Percentiles rank a stretch among this genome's conserved stretches.
These are phyloP conservation scores for Flaveria bidentis DNA, from an alignment of 129 eudicot species.

Conservation along the genomic window DNA sequence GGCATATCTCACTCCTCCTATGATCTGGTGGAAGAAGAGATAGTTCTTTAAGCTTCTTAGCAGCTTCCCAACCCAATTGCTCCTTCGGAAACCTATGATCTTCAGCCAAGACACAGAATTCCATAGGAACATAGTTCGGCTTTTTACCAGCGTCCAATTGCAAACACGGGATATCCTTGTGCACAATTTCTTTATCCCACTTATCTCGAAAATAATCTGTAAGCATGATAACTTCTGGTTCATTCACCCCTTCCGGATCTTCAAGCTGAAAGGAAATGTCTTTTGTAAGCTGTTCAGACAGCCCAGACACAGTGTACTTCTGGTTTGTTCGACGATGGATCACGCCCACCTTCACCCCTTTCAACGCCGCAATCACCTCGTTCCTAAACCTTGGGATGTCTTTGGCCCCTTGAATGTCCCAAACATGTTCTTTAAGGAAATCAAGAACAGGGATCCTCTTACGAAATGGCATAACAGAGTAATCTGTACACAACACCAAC, in stretches of 20 bases:
- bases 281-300: slow-evolving; percentile 37
- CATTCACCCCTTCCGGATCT: slow-evolving; percentile 50
- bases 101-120: slow-evolving; percentile 62
- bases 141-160: slow-evolving; percentile 49
- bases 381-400: slow-evolving; percentile 29
- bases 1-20: slow-evolving; percentile 45
- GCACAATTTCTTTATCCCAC: slow-evolving; percentile 41
- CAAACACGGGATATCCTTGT: slow-evolving; percentile 58
- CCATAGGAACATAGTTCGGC: slow-evolving; percentile 59
- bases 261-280: slow-evolving; percentile 41
- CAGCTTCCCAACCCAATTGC: slow-evolving; percentile 38
- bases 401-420: slow-evolving; percentile 28
- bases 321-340: slow-evolving; percentile 69
- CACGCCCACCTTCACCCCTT: slow-evolving; percentile 61
- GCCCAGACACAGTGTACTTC: slow-evolving; percentile 52
- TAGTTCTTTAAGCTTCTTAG: slow-evolving; percentile 36
- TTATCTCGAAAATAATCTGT: slow-evolving; percentile 54
- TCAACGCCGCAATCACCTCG: slow-evolving; percentile 39
- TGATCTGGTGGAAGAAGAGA: slow-evolving; percentile 50
- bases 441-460: slow-evolving; percentile 69
- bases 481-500: slow-evolving; percentile 54
- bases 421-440: slow-evolving; percentile 51
- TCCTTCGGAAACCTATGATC: slow-evolving; percentile 67
- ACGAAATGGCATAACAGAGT: slow-evolving; percentile 57
- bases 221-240: slow-evolving; percentile 29